A percentile compares a stretch with the other conserved stretches of the same genome.
These are phyloP conservation scores for Phytophthora sp. DNA, from an alignment of 352 stramenopile genomes.

Conservation along the genomic window DNA sequence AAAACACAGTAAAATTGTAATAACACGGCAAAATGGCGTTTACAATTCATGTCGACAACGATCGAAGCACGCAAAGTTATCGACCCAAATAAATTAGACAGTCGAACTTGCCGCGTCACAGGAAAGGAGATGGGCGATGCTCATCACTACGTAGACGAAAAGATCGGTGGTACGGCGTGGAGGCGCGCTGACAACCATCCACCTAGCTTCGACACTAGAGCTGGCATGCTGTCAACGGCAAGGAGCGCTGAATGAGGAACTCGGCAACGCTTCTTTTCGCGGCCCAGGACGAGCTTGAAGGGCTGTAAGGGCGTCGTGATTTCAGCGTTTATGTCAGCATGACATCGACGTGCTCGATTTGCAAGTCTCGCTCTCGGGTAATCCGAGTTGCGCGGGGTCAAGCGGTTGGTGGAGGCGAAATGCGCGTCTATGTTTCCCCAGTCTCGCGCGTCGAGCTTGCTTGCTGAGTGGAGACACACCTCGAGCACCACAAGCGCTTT, in stretches of 20 bases:
- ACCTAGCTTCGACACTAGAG: no score
- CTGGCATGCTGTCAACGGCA: not conserved
- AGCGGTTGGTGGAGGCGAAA: slow-evolving; percentile 1
- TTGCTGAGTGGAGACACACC: slow-evolving; percentile 7
- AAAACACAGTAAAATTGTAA: no score
- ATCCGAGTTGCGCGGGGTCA: not conserved
- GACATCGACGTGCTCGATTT: slow-evolving; percentile 10
- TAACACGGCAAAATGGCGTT: no score
- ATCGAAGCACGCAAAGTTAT: no score
- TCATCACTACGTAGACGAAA: slow-evolving; percentile 7
- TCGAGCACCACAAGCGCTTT: slow-evolving; percentile 20
- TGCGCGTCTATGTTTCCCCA: slow-evolving; percentile 18
- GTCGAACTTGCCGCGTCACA: slow-evolving; percentile 16
- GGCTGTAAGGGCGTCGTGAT: not conserved
- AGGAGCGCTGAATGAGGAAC: no score
- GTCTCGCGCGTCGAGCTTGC: slow-evolving; percentile 2
- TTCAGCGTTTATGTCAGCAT: slow-evolving; percentile 10
- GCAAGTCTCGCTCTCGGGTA: slow-evolving; percentile 5
- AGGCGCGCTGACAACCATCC: slow-evolving; percentile 4
- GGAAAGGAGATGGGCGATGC: slow-evolving; percentile 2
- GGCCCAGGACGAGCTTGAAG: not conserved
- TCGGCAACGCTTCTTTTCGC: not conserved
- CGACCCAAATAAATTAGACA: no score
- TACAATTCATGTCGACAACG: no score
- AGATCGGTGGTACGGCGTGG: slow-evolving; percentile 24